These are phyloP conservation scores for Echinochloa phyllopogon DNA, from an alignment of 176 grass and related monocot species.

Conservation along the genomic window DNA sequence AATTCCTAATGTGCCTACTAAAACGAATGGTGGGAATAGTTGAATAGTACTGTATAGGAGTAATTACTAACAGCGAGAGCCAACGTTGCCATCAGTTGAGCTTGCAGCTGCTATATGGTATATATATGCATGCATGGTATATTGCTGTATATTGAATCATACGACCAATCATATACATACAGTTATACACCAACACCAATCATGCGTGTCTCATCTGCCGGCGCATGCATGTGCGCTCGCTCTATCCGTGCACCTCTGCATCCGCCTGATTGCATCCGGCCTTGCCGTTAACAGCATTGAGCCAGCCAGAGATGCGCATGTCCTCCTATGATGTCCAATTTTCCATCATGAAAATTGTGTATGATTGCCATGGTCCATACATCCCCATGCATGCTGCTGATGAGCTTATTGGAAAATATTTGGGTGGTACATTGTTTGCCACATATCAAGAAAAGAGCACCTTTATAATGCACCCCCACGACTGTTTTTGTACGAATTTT, in stretches of 20 bases:
- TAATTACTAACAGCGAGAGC: background rate
- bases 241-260: background rate
- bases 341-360: background rate
- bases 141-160: background rate
- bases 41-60: background rate
- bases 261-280: background rate
- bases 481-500: too few species aligned
- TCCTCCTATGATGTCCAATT: background rate
- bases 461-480: too few species aligned
- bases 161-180: background rate
- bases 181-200: background rate
- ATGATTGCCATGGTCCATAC: background rate
- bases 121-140: background rate
- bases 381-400: too few species aligned
- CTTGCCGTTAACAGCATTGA: background rate
- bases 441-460: too few species aligned
- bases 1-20: background rate
- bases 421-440: too few species aligned
- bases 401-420: too few species aligned
- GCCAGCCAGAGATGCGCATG: background rate
- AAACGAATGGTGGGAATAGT: background rate
- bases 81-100: background rate
- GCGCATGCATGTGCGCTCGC: background rate
- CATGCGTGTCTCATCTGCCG: conserved; percentile 6
- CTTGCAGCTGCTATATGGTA: background rate